These are phyloP conservation scores for Coprinellus micaceus DNA, from an alignment of 768 basidiomycete species.

Conservation along the genomic window DNA sequence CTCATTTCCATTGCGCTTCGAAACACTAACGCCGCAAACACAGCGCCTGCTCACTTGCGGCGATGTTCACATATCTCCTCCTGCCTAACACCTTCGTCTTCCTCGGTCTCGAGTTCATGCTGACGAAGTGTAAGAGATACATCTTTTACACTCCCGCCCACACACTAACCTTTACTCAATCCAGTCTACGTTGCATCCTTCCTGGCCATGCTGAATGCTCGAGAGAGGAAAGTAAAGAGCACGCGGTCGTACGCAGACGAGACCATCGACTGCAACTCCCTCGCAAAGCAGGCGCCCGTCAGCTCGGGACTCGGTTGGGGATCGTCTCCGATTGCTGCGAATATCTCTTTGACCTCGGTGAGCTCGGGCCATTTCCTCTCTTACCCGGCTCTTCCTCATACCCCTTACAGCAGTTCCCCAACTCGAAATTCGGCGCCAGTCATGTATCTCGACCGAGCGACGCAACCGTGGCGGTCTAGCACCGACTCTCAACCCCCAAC, in stretches of 20 bases:
- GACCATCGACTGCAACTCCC: not conserved
- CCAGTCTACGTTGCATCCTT: conserved; percentile 50
- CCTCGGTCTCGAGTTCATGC: conserved; percentile 38
- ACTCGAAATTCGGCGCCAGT: too few relatives aligned
- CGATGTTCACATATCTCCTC: conserved; percentile 41
- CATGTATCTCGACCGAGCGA: too few relatives aligned
- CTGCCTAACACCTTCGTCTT: conserved; percentile 42
- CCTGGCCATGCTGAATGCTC: conserved; percentile 43
- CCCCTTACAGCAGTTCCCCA: too few relatives aligned
- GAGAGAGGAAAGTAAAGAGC: conserved; percentile 20
- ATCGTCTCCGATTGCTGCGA: not conserved
- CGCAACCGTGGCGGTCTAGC: too few relatives aligned
- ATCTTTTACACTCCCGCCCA: too few relatives aligned
- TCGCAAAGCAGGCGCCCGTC: not conserved
- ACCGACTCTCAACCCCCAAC: too few relatives aligned
- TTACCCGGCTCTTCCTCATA: too few relatives aligned
- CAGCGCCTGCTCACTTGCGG: conserved; percentile 43
- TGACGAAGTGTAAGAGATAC: conserved; percentile 45
- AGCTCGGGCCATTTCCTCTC: not conserved
- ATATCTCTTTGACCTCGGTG: not conserved
- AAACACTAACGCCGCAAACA: not conserved
- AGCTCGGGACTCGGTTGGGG: not conserved
- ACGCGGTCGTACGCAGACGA: not conserved
- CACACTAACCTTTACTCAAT: too few relatives aligned
- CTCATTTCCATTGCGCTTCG: not conserved